These are phyloP conservation scores for Boletus semigastroideus DNA, from an alignment of 1,284 basidiomycete genomes.

Conservation along the genomic window DNA sequence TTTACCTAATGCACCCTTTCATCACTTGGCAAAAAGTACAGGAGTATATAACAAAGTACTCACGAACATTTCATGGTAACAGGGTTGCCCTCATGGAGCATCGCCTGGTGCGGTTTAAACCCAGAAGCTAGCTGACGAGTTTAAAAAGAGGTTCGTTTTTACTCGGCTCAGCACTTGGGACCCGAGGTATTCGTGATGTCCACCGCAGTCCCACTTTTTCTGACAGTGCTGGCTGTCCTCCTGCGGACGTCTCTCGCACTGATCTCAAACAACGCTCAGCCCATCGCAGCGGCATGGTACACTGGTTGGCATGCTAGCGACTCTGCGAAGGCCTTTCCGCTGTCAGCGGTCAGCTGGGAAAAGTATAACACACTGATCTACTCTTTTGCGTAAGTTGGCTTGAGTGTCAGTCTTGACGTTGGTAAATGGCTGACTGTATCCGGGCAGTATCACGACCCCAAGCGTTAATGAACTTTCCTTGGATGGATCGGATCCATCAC, in stretches of 20 bases:
- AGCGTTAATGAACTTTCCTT: constrained; percentile 42
- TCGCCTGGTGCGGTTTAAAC: too few species aligned
- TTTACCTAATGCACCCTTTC: too few species aligned
- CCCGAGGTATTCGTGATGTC: constrained; percentile 4
- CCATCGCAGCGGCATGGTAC: constrained; percentile 27
- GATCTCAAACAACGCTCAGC: too few species aligned
- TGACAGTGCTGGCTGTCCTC: constrained; percentile 6
- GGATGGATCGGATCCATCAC: constrained; percentile 36
- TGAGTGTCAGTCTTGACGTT: background rate
- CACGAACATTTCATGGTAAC: too few species aligned
- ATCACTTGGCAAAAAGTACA: too few species aligned
- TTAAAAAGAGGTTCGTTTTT: too few species aligned
- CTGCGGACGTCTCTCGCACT: background rate
- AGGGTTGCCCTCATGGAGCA: too few species aligned
- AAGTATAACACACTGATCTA: constrained; percentile 54
- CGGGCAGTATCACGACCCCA: constrained; percentile 42
- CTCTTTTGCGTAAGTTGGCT: constrained; percentile 35
- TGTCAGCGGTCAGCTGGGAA: constrained; percentile 45
- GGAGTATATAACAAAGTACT: too few species aligned
- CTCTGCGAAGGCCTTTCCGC: constrained; percentile 39
- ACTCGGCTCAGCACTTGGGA: background rate
- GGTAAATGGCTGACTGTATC: background rate
- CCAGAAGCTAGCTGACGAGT: too few species aligned
- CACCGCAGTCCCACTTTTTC: background rate
- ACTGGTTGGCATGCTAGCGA: background rate